These are phyloP conservation scores for Erysimum cheiri DNA, from an alignment of 441 rosid species.

Conservation along the genomic window DNA sequence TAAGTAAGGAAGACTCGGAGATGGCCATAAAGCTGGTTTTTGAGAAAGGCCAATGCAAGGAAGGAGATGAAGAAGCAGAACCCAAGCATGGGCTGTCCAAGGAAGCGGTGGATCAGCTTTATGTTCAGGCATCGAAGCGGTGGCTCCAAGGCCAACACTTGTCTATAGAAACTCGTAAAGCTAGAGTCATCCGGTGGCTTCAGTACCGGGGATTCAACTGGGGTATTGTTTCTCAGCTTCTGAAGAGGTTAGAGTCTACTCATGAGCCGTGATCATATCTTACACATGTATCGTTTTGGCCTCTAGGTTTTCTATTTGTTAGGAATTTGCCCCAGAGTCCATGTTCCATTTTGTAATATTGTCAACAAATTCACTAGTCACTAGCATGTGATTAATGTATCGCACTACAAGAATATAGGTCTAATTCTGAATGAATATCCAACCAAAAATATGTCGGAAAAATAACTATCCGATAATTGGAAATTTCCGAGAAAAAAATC, in stretches of 20 bases:
- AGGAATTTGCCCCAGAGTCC: not conserved
- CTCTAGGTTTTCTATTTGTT: slow-evolving; percentile 7
- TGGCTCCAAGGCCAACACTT: slow-evolving; percentile 72
- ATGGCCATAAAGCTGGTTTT: slow-evolving; percentile 80
- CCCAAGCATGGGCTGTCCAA: slow-evolving; percentile 66
- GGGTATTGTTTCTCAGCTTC: slow-evolving; percentile 61
- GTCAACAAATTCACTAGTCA: not conserved
- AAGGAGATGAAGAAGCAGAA: slow-evolving; percentile 52
- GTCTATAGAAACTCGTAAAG: slow-evolving; percentile 67
- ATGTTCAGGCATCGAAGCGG: slow-evolving; percentile 78
- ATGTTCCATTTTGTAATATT: slow-evolving; percentile 1
- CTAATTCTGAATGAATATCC: no score
- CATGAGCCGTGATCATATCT: slow-evolving; percentile 15
- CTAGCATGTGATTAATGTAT: no score
- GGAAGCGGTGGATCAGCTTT: slow-evolving; percentile 68
- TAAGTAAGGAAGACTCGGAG: slow-evolving; percentile 56
- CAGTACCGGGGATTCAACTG: slow-evolving; percentile 91
- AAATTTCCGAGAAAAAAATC: no score
- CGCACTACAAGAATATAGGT: no score
- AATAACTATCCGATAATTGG: no score
- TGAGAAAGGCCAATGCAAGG: slow-evolving; percentile 48
- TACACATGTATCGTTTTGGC: slow-evolving; percentile 5
- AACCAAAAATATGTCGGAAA: no score
- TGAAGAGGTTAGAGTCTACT: slow-evolving; percentile 68
- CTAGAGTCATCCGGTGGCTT: slow-evolving; percentile 88